Evolutionary conservation across 2,329 filamentous ascomycete genomes (phyloP).

Genomic region (Paramyrothecium roridum): DNA sequence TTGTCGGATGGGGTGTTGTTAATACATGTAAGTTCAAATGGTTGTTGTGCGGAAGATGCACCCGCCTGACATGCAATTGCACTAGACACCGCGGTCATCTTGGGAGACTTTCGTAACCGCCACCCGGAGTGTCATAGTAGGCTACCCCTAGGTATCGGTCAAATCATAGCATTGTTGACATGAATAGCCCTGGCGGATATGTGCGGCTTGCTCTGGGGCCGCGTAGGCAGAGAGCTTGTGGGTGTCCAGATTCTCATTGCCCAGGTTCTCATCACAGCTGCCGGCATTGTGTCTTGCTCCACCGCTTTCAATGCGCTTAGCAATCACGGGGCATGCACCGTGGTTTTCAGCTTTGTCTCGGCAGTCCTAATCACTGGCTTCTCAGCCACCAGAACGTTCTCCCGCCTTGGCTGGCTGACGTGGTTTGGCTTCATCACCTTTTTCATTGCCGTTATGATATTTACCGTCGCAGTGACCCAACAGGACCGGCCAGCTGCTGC

Average conservation of each 20-base stretch:
- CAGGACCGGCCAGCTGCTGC: slow-evolving; percentile 53
- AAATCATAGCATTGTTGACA: neutral
- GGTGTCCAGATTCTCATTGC: slow-evolving; percentile 19
- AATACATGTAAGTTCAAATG: slow-evolving; percentile 20
- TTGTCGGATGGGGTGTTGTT: slow-evolving; percentile 18
- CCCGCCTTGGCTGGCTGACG: slow-evolving; percentile 49
- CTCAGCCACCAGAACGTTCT: slow-evolving; percentile 39
- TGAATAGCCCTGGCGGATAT: slow-evolving; percentile 17
- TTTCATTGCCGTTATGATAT: slow-evolving; percentile 54
- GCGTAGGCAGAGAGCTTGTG: slow-evolving; percentile 17
- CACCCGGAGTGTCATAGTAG: slow-evolving; percentile 20
- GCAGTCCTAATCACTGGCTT: slow-evolving; percentile 17
- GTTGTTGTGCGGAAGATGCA: neutral
- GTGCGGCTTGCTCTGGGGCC: slow-evolving; percentile 17
- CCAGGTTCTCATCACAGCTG: slow-evolving; percentile 18
- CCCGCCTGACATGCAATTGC: neutral
- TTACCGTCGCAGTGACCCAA: slow-evolving; percentile 39
- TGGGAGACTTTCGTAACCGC: slow-evolving; percentile 19
- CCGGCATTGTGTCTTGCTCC: slow-evolving; percentile 9
- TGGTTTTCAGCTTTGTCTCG: slow-evolving; percentile 19
- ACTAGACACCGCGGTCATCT: slow-evolving; percentile 15
- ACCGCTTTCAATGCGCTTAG: slow-evolving; percentile 19
- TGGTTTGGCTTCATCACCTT: slow-evolving; percentile 52
- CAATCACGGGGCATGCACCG: slow-evolving; percentile 19
- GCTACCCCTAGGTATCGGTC: neutral